phyloP scores from a whole-genome alignment of 2,329 filamentous ascomycete species.

The Colletotrichum sp. region DNA sequence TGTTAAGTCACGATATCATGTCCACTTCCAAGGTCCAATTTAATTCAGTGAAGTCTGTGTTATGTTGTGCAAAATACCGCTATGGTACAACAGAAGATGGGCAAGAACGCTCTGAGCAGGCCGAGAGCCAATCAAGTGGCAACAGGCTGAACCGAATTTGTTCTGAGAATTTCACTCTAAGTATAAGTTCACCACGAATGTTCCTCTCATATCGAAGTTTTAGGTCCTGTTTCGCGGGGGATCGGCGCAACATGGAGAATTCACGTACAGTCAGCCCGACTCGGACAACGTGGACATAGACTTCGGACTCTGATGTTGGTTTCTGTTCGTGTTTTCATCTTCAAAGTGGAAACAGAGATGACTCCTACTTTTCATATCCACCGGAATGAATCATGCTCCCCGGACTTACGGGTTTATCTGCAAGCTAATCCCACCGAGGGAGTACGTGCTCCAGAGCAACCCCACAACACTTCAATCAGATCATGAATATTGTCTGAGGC shows the following conservation, averaged over 20 bases:
- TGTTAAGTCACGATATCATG: no score
- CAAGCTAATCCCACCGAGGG: not conserved
- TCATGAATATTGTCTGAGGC: not conserved
- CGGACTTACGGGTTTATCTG: not conserved
- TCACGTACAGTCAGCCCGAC: not conserved
- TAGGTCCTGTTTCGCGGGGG: not conserved
- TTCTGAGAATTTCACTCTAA: not conserved
- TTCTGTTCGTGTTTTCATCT: not conserved
- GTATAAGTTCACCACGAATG: rapidly evolving
- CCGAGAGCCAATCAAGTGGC: not conserved
- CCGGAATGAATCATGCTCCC: not conserved
- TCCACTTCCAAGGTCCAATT: not conserved
- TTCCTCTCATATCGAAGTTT: not conserved
- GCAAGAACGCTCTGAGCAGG: no score
- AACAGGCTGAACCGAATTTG: not conserved
- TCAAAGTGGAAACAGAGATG: not conserved
- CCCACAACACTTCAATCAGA: not conserved
- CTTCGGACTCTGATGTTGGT: not conserved
- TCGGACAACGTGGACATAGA: not conserved
- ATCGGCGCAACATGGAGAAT: not conserved
- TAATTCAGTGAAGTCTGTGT: not conserved
- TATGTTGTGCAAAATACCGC: not conserved
- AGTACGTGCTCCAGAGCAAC: not conserved
- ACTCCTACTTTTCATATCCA: not conserved
- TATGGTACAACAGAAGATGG: not conserved